Conservation (phyloP, 2,329 filamentous ascomycete genomes). For the Aspergillus hortae region DNA sequence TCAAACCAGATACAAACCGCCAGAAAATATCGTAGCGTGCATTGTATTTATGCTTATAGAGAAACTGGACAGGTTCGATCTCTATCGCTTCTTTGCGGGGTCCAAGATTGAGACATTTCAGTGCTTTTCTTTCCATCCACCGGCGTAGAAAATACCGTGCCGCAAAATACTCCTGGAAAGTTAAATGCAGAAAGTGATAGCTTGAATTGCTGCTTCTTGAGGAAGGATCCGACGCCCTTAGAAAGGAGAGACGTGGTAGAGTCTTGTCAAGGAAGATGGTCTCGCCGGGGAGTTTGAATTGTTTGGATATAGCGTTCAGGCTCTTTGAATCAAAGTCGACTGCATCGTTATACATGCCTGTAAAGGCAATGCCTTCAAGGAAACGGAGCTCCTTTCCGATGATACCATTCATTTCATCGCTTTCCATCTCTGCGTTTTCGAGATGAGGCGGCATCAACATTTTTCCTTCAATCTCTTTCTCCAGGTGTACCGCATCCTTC, state of each 20-base stretch:
- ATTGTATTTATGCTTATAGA: constrained; percentile 38
- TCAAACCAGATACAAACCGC: constrained; percentile 42
- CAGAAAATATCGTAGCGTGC: constrained; percentile 40
- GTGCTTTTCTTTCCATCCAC: constrained; percentile 20
- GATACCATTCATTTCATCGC: no score
- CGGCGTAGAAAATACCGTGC: constrained; percentile 36
- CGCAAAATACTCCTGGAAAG: constrained; percentile 44
- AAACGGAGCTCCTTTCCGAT: no score
- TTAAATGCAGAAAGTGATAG: constrained; percentile 44
- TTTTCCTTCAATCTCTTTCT: constrained; percentile 11
- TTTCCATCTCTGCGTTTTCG: no score
- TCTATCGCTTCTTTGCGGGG: neutral
- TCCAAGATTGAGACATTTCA: neutral
- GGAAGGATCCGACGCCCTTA: constrained; percentile 30
- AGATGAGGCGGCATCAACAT: no score
- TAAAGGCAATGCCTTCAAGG: constrained; percentile 30
- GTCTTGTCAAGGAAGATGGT: neutral
- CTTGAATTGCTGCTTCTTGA: constrained; percentile 11
- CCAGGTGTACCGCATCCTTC: constrained; percentile 35
- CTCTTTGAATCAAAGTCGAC: constrained; percentile 31
- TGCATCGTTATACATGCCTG: constrained; percentile 29
- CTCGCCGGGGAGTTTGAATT: no score
- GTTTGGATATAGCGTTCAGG: constrained; percentile 14
- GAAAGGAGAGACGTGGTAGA: constrained; percentile 32
- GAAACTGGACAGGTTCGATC: constrained; percentile 17